A percentile compares a stretch with the other conserved stretches of the same genome.
These are phyloP conservation scores for Diplocarpon rosae DNA, from an alignment of 2,329 filamentous ascomycete genomes.

Conservation along the genomic window DNA sequence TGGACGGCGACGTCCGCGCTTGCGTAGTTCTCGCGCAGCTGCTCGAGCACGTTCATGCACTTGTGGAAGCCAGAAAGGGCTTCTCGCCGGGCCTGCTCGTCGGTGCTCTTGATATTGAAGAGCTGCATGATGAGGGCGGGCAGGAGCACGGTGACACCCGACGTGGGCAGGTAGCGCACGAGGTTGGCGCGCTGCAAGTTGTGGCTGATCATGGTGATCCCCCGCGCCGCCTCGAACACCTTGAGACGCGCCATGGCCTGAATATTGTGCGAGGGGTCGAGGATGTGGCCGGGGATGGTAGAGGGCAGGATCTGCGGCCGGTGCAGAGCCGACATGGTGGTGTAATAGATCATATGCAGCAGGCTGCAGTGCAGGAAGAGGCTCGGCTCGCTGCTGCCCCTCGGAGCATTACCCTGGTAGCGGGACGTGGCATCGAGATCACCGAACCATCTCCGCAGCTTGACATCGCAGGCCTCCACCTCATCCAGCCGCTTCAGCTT, in stretches of 20 bases:
- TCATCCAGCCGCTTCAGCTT: conserved; percentile 71
- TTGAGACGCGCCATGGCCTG: conserved; percentile 75
- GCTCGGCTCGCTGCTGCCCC: conserved; percentile 47
- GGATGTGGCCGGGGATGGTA: conserved; percentile 42
- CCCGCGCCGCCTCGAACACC: conserved; percentile 71
- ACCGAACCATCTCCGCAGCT: conserved; percentile 67
- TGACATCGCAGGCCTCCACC: conserved; percentile 67
- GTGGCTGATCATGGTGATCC: conserved; percentile 76
- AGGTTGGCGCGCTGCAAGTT: conserved; percentile 63
- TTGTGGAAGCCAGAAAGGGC: conserved; percentile 76
- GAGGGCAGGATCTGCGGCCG: conserved; percentile 75
- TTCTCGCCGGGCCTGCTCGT: conserved; percentile 57
- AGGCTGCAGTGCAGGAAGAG: conserved; percentile 66
- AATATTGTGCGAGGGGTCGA: conserved; percentile 50
- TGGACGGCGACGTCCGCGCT: conserved; percentile 94
- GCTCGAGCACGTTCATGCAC: conserved; percentile 87
- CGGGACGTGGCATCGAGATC: conserved; percentile 61
- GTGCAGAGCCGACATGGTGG: conserved; percentile 81
- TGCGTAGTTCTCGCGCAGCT: conserved; percentile 78
- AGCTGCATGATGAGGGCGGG: conserved; percentile 92
- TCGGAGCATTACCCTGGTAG: conserved; percentile 49
- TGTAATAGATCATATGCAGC: conserved; percentile 88
- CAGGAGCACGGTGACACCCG: conserved; percentile 80
- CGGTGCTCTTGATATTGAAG: conserved; percentile 79
- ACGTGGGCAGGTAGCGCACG: conserved; percentile 74